Percentiles rank a stretch among this genome's conserved stretches.
These are phyloP conservation scores for Penicillium sp. DNA, from an alignment of 2,329 filamentous ascomycete genomes.

Conservation along the genomic window DNA sequence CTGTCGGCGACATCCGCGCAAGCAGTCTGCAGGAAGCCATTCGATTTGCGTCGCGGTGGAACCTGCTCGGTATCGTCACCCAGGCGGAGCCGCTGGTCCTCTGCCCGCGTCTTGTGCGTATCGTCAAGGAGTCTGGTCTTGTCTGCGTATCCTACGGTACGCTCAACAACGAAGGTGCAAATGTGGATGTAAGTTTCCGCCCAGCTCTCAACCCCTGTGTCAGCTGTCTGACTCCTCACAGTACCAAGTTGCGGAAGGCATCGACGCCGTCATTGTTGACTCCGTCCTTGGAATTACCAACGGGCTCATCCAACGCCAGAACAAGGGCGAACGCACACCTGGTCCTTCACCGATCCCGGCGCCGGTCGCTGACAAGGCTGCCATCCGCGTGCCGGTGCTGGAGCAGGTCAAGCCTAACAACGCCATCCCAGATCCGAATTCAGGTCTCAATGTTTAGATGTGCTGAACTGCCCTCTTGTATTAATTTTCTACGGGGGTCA, in stretches of 20 bases:
- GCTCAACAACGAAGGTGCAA: slow-evolving; percentile 81
- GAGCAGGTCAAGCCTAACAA: slow-evolving; percentile 29
- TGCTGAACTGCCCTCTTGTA: neutral
- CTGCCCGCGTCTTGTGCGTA: slow-evolving; percentile 83
- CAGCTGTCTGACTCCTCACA: slow-evolving; percentile 39
- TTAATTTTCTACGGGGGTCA: neutral
- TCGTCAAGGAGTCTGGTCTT: slow-evolving; percentile 91
- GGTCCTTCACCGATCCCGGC: slow-evolving; percentile 29
- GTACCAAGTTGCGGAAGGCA: slow-evolving; percentile 90
- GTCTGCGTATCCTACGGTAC: slow-evolving; percentile 95
- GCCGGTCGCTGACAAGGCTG: slow-evolving; percentile 21
- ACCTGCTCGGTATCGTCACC: slow-evolving; percentile 86
- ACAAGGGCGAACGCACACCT: slow-evolving; percentile 30
- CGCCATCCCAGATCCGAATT: slow-evolving; percentile 11
- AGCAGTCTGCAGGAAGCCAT: slow-evolving; percentile 94
- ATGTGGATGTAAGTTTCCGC: slow-evolving; percentile 72
- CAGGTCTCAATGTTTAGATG: slow-evolving; percentile 8
- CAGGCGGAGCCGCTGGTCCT: slow-evolving; percentile 87
- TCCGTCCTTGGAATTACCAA: slow-evolving; percentile 91
- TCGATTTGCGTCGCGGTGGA: slow-evolving; percentile 92
- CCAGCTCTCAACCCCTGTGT: neutral
- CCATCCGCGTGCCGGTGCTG: slow-evolving; percentile 34
- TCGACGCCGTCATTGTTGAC: slow-evolving; percentile 97
- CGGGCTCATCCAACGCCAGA: slow-evolving; percentile 66
- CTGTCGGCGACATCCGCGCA: slow-evolving; percentile 85